Evolutionary conservation across 169 alveolate species (phyloP).

Genomic region (Cryptosporidium baileyi): DNA sequence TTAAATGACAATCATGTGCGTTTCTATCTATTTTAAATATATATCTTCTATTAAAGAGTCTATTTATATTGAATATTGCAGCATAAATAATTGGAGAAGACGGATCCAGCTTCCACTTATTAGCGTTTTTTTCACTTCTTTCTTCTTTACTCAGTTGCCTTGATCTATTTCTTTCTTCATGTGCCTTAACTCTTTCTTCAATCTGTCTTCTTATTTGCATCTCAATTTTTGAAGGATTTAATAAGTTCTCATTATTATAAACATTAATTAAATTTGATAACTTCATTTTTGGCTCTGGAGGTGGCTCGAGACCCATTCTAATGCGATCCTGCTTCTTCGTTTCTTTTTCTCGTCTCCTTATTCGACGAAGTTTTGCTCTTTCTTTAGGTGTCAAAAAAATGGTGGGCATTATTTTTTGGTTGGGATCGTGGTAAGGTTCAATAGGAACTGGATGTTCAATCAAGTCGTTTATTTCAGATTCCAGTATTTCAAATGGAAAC

Average conservation of each 20-base stretch:
- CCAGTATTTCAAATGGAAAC: conserved; percentile 70
- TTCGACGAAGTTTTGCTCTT: conserved; percentile 82
- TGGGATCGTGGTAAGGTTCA: conserved; percentile 76
- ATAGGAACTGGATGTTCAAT: conserved; percentile 87
- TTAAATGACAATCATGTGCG: conserved; percentile 88
- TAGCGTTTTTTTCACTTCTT: conserved; percentile 80
- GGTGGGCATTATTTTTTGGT: conserved; percentile 65
- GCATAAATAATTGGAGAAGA: conserved; percentile 2
- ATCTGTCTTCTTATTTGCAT: conserved; percentile 83
- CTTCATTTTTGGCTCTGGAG: conserved; percentile 89
- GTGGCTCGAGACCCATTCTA: conserved; percentile 87
- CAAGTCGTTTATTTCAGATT: conserved; percentile 76
- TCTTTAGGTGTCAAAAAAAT: conserved; percentile 80
- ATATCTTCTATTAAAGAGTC: conserved; percentile 63
- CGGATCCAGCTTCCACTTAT: conserved; percentile 83
- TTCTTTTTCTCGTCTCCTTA: conserved; percentile 85
- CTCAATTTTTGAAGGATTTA: conserved; percentile 88
- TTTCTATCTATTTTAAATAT: conserved; percentile 81
- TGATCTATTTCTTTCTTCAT: conserved; percentile 81
- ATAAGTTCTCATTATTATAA: conserved; percentile 80
- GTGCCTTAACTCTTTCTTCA: conserved; percentile 84
- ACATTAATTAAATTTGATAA: conserved; percentile 86
- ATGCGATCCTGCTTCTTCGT: conserved; percentile 86
- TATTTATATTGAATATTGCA: conserved; percentile 58
- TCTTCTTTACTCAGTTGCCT: conserved; percentile 83